Conservation (phyloP, 2,329 filamentous ascomycete species). For the Dactylellina drechsleri region DNA sequence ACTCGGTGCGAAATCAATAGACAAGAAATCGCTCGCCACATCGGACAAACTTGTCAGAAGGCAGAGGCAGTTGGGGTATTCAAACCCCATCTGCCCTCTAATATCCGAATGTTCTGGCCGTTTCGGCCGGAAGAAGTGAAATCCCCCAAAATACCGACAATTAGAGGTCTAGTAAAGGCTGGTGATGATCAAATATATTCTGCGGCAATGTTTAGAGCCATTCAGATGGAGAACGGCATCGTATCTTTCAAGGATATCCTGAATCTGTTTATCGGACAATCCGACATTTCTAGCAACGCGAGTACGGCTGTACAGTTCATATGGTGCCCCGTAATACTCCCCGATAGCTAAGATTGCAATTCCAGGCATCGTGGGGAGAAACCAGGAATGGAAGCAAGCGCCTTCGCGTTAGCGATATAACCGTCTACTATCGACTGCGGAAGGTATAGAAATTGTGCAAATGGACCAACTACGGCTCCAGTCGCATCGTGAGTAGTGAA, state of each 20-base stretch:
- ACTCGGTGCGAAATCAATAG: too few species aligned
- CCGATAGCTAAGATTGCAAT: conserved; percentile 19
- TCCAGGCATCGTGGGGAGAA: conserved; percentile 3
- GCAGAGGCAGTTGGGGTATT: too few species aligned
- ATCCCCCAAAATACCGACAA: too few species aligned
- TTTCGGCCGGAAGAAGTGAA: too few species aligned
- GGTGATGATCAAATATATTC: too few species aligned
- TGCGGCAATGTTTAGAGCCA: too few species aligned
- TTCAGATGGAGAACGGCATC: conserved; percentile 10
- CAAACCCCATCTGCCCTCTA: too few species aligned
- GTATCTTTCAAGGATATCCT: conserved; percentile 19
- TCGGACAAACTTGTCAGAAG: too few species aligned
- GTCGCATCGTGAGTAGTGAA: neutral
- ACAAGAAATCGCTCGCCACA: too few species aligned
- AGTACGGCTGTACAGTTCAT: conserved; percentile 17
- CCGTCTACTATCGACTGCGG: neutral
- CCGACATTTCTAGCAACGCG: conserved; percentile 17
- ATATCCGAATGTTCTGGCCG: too few species aligned
- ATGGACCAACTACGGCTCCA: neutral
- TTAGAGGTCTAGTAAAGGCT: too few species aligned
- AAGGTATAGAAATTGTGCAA: conserved; percentile 13
- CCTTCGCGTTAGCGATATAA: neutral
- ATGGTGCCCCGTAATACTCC: conserved; percentile 19
- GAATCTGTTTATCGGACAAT: conserved; percentile 13
- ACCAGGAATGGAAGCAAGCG: neutral